A percentile compares a stretch with the other conserved stretches of the same genome.
phyloP scores from a whole-genome alignment of 768 basidiomycete species.

The Mrakia frigida region DNA sequence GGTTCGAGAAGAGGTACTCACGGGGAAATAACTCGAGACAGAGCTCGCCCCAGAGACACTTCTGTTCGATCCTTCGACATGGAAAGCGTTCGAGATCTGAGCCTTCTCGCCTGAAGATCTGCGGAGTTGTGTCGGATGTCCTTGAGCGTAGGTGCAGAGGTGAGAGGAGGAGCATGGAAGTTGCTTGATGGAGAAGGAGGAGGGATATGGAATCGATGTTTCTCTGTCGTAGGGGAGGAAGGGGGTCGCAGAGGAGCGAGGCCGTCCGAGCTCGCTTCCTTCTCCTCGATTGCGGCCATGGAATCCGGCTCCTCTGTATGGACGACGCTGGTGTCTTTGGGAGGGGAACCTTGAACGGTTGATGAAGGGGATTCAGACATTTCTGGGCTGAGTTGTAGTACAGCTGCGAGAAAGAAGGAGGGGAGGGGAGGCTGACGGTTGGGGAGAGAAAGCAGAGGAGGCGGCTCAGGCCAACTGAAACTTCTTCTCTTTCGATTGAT shows the following conservation, averaged over 20 bases:
- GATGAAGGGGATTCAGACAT: background rate
- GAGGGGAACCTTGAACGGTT: background rate
- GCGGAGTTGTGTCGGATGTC: slow-evolving; percentile 13
- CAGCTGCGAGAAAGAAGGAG: too few species aligned
- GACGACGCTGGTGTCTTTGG: background rate
- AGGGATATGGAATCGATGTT: background rate
- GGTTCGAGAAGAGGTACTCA: slow-evolving; percentile 7
- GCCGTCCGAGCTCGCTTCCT: too few species aligned
- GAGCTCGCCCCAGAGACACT: slow-evolving; percentile 4
- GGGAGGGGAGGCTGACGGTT: too few species aligned
- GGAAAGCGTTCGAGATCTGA: slow-evolving; percentile 4
- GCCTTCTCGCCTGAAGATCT: background rate
- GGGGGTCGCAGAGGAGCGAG: background rate
- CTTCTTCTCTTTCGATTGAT: background rate
- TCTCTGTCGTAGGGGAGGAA: background rate
- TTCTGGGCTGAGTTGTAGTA: too few species aligned
- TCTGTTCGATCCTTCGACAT: background rate
- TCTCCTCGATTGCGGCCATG: background rate
- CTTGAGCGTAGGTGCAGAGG: slow-evolving; percentile 15
- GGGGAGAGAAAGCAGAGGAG: too few species aligned
- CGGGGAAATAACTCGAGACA: slow-evolving; percentile 16
- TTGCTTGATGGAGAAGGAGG: background rate
- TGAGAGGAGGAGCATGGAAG: background rate
- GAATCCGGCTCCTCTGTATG: background rate
- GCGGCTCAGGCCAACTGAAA: background rate